Evolutionary conservation across 176 grass and related monocot species (phyloP).

Genomic region (Dendrocalamus sinicus): DNA sequence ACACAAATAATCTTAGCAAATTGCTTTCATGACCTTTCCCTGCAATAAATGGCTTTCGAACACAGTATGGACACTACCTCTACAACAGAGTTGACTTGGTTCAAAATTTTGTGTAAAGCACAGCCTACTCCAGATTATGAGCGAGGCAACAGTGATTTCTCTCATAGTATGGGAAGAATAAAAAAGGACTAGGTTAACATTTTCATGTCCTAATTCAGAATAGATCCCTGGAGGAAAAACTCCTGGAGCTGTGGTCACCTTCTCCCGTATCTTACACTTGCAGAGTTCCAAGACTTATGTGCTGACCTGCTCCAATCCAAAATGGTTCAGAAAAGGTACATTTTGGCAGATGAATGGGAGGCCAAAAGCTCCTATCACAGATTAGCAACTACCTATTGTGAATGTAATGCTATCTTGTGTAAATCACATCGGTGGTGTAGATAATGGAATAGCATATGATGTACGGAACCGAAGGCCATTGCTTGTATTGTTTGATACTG

Average conservation of each 20-base stretch:
- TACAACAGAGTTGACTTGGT: constrained; percentile 34
- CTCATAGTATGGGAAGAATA: constrained; percentile 9
- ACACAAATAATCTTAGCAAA: neutral
- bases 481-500: constrained; percentile 55
- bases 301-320: neutral
- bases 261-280: constrained; percentile 13
- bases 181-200: constrained; percentile 29
- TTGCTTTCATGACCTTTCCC: constrained; percentile 1
- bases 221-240: neutral
- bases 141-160: neutral
- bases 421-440: constrained; percentile 50
- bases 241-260: neutral
- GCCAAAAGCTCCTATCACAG: neutral
- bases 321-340: constrained; percentile 11
- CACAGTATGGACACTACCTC: constrained; percentile 40
- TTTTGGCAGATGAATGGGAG: constrained; percentile 9
- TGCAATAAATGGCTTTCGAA: constrained; percentile 9
- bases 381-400: constrained; percentile 34
- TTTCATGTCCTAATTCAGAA: constrained; percentile 9
- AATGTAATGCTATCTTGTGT: constrained; percentile 46
- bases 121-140: constrained; percentile 32
- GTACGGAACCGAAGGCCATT: constrained; percentile 69
- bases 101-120: neutral
- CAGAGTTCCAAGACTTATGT: constrained; percentile 6
- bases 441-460: constrained; percentile 61